These are phyloP conservation scores for Hemileccinum impolitum DNA, from an alignment of 768 basidiomycete species.

Conservation along the genomic window DNA sequence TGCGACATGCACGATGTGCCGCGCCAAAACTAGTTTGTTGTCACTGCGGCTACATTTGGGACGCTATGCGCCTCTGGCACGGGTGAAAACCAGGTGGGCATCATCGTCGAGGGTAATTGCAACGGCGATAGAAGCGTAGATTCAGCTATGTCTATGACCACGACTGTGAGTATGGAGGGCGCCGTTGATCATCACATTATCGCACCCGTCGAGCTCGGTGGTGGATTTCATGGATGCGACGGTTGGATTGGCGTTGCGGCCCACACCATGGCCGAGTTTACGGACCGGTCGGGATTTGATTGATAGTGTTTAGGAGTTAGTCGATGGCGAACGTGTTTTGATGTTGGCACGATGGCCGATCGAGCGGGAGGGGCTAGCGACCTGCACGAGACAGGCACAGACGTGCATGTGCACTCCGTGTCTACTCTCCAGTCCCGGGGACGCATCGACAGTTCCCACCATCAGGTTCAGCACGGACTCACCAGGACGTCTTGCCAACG, in stretches of 20 bases:
- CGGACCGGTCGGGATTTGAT: slow-evolving; percentile 6
- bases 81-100: slow-evolving; percentile 14
- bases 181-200: slow-evolving; percentile 22
- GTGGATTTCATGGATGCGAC: slow-evolving; percentile 11
- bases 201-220: slow-evolving; percentile 5
- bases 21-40: slow-evolving; percentile 14
- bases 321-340: slow-evolving; percentile 16
- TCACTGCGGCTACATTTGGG: slow-evolving; percentile 22
- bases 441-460: no score
- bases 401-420: no score
- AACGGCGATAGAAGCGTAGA: no score
- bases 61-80: slow-evolving; percentile 14
- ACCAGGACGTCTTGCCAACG: no score
- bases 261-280: slow-evolving; percentile 15
- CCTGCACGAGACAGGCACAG: background rate
- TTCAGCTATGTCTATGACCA: no score
- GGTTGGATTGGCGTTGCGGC: slow-evolving; percentile 14
- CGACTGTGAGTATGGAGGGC: no score
- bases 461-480: no score
- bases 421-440: no score
- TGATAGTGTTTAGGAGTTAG: slow-evolving; percentile 17
- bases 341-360: no score
- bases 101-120: slow-evolving; percentile 9
- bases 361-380: no score
- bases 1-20: slow-evolving; percentile 16